phyloP scores from a whole-genome alignment of 495 filamentous ascomycete species.

The Mytilinidion resinicola region DNA sequence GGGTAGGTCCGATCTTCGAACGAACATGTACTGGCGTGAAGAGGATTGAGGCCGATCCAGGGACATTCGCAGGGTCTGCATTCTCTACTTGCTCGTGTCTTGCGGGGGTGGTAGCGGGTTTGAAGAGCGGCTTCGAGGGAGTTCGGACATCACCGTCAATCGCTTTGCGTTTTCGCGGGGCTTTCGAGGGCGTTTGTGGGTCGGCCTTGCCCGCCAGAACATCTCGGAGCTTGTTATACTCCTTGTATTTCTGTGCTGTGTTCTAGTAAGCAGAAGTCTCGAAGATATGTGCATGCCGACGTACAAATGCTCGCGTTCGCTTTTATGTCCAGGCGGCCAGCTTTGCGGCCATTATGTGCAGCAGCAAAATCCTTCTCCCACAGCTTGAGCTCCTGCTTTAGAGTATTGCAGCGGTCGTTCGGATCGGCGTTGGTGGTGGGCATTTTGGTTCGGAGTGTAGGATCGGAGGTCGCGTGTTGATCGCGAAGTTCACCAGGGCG shows the following conservation, averaged over 20 bases:
- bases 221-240: conserved; percentile 70
- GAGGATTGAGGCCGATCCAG: conserved; percentile 7
- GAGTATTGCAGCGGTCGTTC: conserved; percentile 24
- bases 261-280: background rate
- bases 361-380: conserved; percentile 78
- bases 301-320: conserved; percentile 73
- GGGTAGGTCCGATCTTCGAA: conserved; percentile 68
- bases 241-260: conserved; percentile 82
- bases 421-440: conserved; percentile 9
- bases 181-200: conserved; percentile 35
- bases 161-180: conserved; percentile 27
- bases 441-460: background rate
- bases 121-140: conserved; percentile 17
- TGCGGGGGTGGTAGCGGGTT: conserved; percentile 40
- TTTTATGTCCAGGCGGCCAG: conserved; percentile 81
- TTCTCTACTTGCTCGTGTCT: conserved; percentile 23
- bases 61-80: background rate
- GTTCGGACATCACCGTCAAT: conserved; percentile 8
- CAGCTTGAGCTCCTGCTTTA: conserved; percentile 72
- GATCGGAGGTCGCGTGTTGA: conserved; percentile 10
- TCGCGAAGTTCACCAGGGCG: background rate
- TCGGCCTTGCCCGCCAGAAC: conserved; percentile 46
- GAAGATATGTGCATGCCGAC: conserved; percentile 5
- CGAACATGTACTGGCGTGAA: conserved; percentile 13
- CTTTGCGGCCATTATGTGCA: conserved; percentile 65